phyloP scores from a whole-genome alignment of 2,329 filamentous ascomycete species.

The Xylaria sp. region DNA sequence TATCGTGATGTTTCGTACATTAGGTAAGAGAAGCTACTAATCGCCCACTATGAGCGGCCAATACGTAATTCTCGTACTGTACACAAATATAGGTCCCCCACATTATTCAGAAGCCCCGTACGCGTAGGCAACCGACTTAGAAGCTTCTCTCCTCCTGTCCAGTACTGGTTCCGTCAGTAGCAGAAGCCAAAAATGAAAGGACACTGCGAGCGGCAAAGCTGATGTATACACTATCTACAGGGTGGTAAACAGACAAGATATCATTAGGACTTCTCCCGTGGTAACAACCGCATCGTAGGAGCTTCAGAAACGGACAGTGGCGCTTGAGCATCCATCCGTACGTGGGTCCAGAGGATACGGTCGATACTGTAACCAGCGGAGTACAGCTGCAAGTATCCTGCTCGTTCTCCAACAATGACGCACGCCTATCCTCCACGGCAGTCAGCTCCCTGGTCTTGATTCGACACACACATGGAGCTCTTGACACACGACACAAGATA shows the following conservation, averaged over 20 bases:
- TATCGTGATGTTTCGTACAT: neutral
- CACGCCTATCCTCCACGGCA: slow-evolving; percentile 16
- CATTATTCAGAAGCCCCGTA: neutral
- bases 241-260: neutral
- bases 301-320: neutral
- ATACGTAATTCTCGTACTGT: neutral
- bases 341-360: neutral
- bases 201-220: neutral
- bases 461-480: neutral
- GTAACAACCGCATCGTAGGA: neutral
- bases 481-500: neutral
- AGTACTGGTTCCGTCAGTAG: neutral
- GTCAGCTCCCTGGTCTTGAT: slow-evolving; percentile 10
- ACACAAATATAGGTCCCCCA: neutral
- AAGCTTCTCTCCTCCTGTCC: neutral
- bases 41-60: neutral
- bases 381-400: slow-evolving; percentile 1
- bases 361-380: slow-evolving; percentile 3
- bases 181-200: neutral
- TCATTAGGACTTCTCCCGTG: neutral
- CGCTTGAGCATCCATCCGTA: too few species aligned
- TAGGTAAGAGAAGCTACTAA: neutral
- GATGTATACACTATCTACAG: neutral
- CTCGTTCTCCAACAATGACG: slow-evolving; percentile 22
- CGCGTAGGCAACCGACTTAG: too few species aligned